Conservation (phyloP, 208 protist genomes). For the Trypanosoma boissoni region DNA sequence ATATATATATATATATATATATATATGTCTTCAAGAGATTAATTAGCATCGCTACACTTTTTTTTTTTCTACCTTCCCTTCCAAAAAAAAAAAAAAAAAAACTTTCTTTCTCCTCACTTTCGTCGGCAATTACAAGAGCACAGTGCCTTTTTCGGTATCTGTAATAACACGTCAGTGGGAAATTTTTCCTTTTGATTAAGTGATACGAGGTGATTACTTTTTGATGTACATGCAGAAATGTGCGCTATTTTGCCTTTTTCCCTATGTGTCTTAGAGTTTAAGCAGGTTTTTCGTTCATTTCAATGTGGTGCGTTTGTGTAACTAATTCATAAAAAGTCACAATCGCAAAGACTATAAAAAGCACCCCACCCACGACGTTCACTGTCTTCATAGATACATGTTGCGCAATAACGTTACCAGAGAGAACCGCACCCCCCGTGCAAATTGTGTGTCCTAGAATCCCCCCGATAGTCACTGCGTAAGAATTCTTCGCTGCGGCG, state of each 20-base stretch:
- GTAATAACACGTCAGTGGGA: too few relatives aligned
- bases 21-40: too few relatives aligned
- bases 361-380: slow-evolving; percentile 70
- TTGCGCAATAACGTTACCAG: slow-evolving; percentile 80
- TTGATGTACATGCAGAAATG: too few relatives aligned
- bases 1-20: too few relatives aligned
- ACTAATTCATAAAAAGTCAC: slow-evolving; percentile 61
- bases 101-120: too few relatives aligned
- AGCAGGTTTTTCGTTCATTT: not conserved
- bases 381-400: slow-evolving; percentile 75
- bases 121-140: too few relatives aligned
- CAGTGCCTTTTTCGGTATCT: too few relatives aligned
- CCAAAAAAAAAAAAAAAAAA: too few relatives aligned
- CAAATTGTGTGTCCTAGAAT: slow-evolving; percentile 93
- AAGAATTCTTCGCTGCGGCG: slow-evolving; percentile 89
- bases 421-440: slow-evolving; percentile 92
- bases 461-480: slow-evolving; percentile 92
- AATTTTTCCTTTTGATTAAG: too few relatives aligned
- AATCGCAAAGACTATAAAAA: slow-evolving; percentile 81
- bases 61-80: too few relatives aligned
- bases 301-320: slow-evolving; percentile 30
- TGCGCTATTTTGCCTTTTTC: slow-evolving; percentile 6
- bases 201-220: too few relatives aligned
- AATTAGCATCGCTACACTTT: too few relatives aligned
- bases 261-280: not conserved